Evolutionary conservation across 495 filamentous ascomycete genomes (phyloP), one percentile per base, ranked within the genome.

Genomic region (Aspergillus affinis): DNA sequence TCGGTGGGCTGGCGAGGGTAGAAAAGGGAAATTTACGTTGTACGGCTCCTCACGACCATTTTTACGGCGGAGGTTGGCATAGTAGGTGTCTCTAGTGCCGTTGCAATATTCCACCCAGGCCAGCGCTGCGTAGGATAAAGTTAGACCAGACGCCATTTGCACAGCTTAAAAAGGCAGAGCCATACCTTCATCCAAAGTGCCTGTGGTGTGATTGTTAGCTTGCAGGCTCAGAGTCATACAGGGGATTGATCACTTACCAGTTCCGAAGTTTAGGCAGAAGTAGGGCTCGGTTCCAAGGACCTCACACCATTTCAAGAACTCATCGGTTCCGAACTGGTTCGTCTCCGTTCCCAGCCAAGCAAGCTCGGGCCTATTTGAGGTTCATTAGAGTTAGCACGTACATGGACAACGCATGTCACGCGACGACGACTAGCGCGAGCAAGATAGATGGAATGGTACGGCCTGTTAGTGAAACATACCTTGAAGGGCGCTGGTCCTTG

Each of bases 41-140:
- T 92, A 92, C 6, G 90, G 90, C 67, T 90, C 81, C 55, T 86
- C 76, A 20, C 79, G 83, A 1, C 90, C 90, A 69, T 92, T 86
- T 61, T 86, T 82, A 17, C 90, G 79, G 18, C 89, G 83, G 50
- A 91, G 72, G 68, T 92, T 91, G 53, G 89, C 90, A 72, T 90
- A 92, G 75, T 91, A 81, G 13, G 89, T 93, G 69, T 93, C 79
- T 32, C 80, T 76, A 8, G 78, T 82, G 41, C 84, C 84, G 66
- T 91, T 92, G 76, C 90, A 92, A 72, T 93, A 93, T 64, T 93
- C 90, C 32, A 92, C 76, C 90, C 89, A 93, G 10, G 77, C 88
- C 52, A 93, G 75, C 6, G 86, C 85, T 81, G 63, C 32, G 8
- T 45, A 15, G 49, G 7, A 13, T 52, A 51, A 21, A 55, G 46